phyloP scores from a whole-genome alignment of 441 rosid genomes.

The Croton setiger region DNA sequence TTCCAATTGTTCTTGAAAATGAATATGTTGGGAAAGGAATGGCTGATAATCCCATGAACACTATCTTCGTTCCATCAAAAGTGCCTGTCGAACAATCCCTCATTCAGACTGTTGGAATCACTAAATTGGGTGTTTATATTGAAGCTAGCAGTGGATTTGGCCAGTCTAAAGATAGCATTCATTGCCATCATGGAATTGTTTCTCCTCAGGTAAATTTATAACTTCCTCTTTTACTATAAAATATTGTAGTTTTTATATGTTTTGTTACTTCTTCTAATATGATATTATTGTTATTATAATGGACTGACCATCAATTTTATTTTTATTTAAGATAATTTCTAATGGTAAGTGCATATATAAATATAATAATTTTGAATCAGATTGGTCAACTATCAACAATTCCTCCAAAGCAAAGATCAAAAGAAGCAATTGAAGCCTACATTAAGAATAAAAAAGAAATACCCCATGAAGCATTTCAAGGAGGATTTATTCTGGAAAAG shows the following conservation, averaged over 20 bases:
- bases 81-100: slow-evolving; percentile 60
- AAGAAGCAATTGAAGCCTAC: slow-evolving; percentile 58
- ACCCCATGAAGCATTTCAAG: slow-evolving; percentile 77
- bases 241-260: background rate
- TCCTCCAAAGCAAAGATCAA: slow-evolving; percentile 69
- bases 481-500: slow-evolving; percentile 92
- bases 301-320: no score
- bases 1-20: slow-evolving; percentile 59
- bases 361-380: slow-evolving; percentile 27
- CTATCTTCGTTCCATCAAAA: slow-evolving; percentile 68
- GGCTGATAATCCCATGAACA: slow-evolving; percentile 94
- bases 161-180: slow-evolving; percentile 68
- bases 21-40: slow-evolving; percentile 76
- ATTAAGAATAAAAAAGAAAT: slow-evolving; percentile 45
- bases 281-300: no score
- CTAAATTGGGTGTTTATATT: slow-evolving; percentile 80
- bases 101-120: slow-evolving; percentile 88
- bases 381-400: slow-evolving; percentile 81
- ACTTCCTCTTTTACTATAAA: no score
- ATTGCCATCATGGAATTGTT: slow-evolving; percentile 73
- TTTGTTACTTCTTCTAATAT: no score
- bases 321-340: no score
- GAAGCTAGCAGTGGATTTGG: slow-evolving; percentile 97
- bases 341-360: no score
- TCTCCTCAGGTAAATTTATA: slow-evolving; percentile 84